Conservation (phyloP, 208 protist species). For the Herpetomonas samuelpessoai region DNA sequence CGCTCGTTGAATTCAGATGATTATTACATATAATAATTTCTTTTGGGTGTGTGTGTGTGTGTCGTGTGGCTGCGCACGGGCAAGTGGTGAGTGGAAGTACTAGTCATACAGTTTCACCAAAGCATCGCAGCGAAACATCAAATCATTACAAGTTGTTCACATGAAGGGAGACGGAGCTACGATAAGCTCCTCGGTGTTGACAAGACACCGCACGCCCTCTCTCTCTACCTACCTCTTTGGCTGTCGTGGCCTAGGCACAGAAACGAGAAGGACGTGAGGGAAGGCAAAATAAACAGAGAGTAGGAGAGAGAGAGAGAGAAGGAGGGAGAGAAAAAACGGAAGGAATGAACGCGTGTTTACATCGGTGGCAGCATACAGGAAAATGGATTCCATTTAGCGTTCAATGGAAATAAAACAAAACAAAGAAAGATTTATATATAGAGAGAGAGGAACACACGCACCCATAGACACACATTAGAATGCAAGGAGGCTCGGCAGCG, state of each 20-base stretch:
- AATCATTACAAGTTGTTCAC: too few species aligned
- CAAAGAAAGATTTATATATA: conserved; percentile 1
- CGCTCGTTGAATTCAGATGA: too few species aligned
- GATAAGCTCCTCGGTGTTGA: not conserved
- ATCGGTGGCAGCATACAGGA: not conserved
- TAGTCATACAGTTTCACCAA: too few species aligned
- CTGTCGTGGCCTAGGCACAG: conserved; percentile 1
- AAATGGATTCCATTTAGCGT: conserved; percentile 1
- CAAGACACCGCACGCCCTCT: not conserved
- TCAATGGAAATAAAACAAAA: conserved; percentile 7
- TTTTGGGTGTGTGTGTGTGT: conserved; percentile 9
- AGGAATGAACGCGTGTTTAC: not conserved
- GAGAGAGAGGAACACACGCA: not conserved
- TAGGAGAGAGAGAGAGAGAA: conserved; percentile 1
- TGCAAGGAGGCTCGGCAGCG: too few species aligned
- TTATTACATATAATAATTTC: too few species aligned
- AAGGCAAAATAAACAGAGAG: conserved; percentile 2
- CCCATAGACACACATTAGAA: not conserved
- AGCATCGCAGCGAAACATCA: too few species aligned
- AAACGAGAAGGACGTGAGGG: too few species aligned
- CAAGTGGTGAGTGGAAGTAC: conserved; percentile 1
- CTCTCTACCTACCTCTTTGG: conserved; percentile 1
- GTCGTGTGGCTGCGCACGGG: not conserved
- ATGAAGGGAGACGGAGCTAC: not conserved
- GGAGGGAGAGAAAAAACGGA: conserved; percentile 4